Conservation (phyloP, 441 rosid genomes). For the Pelargonium myrrhifolium region DNA sequence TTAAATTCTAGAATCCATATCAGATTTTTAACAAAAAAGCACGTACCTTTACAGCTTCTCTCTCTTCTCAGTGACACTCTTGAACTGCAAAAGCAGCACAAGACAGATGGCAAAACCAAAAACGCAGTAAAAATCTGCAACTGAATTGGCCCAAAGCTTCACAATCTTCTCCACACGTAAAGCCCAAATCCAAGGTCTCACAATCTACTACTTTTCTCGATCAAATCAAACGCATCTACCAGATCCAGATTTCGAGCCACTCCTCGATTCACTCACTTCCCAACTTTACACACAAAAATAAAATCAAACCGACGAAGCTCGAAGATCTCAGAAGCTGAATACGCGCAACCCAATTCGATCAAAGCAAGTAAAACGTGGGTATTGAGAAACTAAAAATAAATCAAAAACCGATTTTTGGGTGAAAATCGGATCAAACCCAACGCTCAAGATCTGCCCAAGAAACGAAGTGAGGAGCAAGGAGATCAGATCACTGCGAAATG, state of each 20-base stretch:
- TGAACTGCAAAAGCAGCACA: constrained; percentile 15
- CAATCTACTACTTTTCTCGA: constrained; percentile 17
- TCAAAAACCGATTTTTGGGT: background rate
- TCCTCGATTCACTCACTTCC: constrained; percentile 7
- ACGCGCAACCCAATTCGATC: background rate
- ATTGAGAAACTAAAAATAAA: background rate
- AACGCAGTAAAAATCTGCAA: constrained; percentile 4
- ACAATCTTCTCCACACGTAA: background rate
- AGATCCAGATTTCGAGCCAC: constrained; percentile 23
- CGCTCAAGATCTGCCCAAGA: background rate
- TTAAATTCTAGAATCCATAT: background rate
- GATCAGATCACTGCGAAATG: constrained; percentile 7
- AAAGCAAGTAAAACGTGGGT: background rate
- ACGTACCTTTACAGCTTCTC: constrained; percentile 26
- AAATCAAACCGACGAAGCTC: constrained; percentile 20
- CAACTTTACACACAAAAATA: constrained; percentile 1
- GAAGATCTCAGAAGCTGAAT: background rate
- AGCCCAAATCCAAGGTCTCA: constrained; percentile 8
- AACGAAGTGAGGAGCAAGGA: background rate
- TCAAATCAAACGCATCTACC: constrained; percentile 24
- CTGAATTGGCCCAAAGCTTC: background rate
- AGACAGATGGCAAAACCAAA: constrained; percentile 15
- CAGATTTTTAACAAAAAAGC: constrained; percentile 10
- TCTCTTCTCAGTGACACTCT: constrained; percentile 18
- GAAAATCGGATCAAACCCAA: constrained; percentile 1